Base-by-base conservation (phyloP, 176 grass and related monocot species). In the Phoenix dactylifera region DNA sequence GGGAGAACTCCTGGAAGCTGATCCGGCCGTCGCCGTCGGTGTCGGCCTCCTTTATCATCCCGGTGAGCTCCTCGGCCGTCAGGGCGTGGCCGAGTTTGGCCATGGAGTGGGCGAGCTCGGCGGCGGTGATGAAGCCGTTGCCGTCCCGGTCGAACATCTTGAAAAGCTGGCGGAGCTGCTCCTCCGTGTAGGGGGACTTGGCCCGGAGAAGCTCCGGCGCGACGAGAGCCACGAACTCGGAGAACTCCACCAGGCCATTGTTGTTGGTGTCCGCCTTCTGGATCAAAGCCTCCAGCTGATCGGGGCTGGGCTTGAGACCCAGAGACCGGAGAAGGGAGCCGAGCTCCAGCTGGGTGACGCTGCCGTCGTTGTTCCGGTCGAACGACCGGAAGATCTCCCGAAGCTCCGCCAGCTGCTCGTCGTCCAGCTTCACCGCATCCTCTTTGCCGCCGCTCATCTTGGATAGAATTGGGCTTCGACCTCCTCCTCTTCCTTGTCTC, bases 1-100 rank as follows among this genome's bases (percentile, higher is more conserved):
- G 78, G 5, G 87, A 86, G 79, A 97, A 97, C 76, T 97, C 93
- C 50, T 72, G 63, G 66, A 91, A 97, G 72, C 70, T 85, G 68
- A 97, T 97, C 17, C 74, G 76, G 4, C 87, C 93, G 15, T 97
- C 93, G 9, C 84, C 84, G 51, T 97, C 93, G 4, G 69, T 88
- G 77, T 97, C 87, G 4, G 93, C 93, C 66, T 97, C 87, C 70
- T 97, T 83, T 67, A 97, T 97, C 93, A 97, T 92, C 48, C 87
- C 84, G 0, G 84, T 97, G 77, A 97, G 93, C 76, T 97, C 93
- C 60, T 85, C 82, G 65, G 65, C 81, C 15, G 87, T 92, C 64
- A 92, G 81, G 4, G 93, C 81, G 58, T 92, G 87, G 0, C 87
- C 87, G 56, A 97, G 77, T 77, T 60, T 91, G 25, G 87, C 93